phyloP scores from a whole-genome alignment of 306 rosid genomes.

The Casuarina equisetifolia region DNA sequence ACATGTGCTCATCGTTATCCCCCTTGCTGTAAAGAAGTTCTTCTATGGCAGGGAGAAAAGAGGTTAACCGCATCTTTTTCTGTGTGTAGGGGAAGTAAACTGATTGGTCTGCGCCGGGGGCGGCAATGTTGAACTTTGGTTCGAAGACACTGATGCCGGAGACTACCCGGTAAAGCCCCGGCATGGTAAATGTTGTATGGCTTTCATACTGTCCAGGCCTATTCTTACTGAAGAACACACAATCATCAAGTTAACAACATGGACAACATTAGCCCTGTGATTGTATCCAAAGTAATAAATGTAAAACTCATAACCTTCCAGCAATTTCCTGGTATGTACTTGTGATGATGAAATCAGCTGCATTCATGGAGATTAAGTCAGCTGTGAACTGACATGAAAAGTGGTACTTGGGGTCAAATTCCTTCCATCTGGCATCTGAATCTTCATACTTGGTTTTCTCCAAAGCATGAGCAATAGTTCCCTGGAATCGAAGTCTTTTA shows the following conservation, averaged over 20 bases:
- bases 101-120: constrained; percentile 90
- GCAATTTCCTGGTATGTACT: constrained; percentile 96
- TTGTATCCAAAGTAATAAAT: neutral
- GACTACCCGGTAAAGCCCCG: constrained; percentile 86
- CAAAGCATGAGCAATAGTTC: constrained; percentile 90
- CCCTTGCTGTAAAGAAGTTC: constrained; percentile 62
- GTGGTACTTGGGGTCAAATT: constrained; percentile 80
- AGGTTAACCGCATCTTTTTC: constrained; percentile 49
- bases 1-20: constrained; percentile 80
- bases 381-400: constrained; percentile 94
- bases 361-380: constrained; percentile 86
- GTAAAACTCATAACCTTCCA: constrained; percentile 62
- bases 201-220: constrained; percentile 94
- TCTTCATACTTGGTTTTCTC: constrained; percentile 93
- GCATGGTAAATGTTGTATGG: constrained; percentile 81
- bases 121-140: constrained; percentile 89
- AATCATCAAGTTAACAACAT: neutral
- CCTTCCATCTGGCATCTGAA: constrained; percentile 93
- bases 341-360: constrained; percentile 85
- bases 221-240: constrained; percentile 62
- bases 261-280: neutral
- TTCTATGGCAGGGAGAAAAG: constrained; percentile 71
- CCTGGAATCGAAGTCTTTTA: constrained; percentile 35
- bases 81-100: constrained; percentile 70
- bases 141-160: constrained; percentile 94